Percentiles rank a stretch among this genome's conserved stretches.
phyloP scores from a whole-genome alignment of 495 filamentous ascomycete species.

The Stereocaulon alpinum region DNA sequence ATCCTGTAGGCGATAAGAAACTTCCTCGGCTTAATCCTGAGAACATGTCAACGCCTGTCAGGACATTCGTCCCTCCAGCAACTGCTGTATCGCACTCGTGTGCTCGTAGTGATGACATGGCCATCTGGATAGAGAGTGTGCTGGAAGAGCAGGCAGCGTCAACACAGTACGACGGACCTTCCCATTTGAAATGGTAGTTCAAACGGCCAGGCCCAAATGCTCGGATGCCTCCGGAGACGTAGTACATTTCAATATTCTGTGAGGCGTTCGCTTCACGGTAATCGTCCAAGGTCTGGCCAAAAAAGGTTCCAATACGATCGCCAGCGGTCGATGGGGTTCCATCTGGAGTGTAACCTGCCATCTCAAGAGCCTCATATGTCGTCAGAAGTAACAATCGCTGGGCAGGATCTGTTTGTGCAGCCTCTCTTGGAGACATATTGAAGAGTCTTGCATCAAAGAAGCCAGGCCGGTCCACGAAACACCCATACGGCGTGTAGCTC shows the following conservation, averaged over 20 bases:
- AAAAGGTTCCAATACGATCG: constrained; percentile 65
- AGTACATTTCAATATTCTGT: constrained; percentile 69
- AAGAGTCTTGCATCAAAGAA: constrained; percentile 31
- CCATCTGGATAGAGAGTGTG: constrained; percentile 46
- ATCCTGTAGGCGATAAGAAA: constrained; percentile 28
- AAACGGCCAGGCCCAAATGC: constrained; percentile 55
- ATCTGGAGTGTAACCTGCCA: constrained; percentile 28
- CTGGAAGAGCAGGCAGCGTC: constrained; percentile 71
- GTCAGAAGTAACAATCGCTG: constrained; percentile 69
- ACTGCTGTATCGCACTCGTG: constrained; percentile 61
- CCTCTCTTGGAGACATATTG: constrained; percentile 31
- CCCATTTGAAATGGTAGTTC: constrained; percentile 28
- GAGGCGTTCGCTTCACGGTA: constrained; percentile 65
- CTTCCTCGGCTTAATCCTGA: constrained; percentile 59
- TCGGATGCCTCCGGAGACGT: constrained; percentile 60
- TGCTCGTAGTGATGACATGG: constrained; percentile 57
- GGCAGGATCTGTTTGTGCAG: constrained; percentile 69
- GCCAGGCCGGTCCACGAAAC: constrained; percentile 31
- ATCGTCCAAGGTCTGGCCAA: constrained; percentile 69
- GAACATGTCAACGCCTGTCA: constrained; percentile 61
- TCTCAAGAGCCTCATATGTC: constrained; percentile 37
- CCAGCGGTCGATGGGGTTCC: constrained; percentile 24
- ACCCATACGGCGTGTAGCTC: constrained; percentile 29
- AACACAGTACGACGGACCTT: constrained; percentile 58
- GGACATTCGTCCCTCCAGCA: constrained; percentile 56